These are phyloP conservation scores for Protomyces lactucae-debilis DNA, from an alignment of 1,139 yeast species.

Conservation along the genomic window DNA sequence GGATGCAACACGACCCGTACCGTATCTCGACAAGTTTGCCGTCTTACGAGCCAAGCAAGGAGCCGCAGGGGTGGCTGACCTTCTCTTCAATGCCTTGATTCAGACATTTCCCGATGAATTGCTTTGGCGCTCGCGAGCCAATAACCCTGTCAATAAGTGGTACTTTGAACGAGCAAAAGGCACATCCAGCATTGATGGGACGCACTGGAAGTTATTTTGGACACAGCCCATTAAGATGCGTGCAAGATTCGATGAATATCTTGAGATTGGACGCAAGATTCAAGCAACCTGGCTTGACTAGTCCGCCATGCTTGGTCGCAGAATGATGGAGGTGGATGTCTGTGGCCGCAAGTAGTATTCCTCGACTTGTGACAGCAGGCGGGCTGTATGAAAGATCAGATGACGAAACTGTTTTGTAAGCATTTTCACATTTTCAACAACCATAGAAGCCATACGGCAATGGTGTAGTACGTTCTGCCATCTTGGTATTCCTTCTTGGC, in stretches of 20 bases:
- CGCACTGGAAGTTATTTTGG: constrained; percentile 60
- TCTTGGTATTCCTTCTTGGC: not conserved
- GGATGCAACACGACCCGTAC: constrained; percentile 42
- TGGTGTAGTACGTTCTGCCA: not conserved
- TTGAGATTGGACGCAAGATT: constrained; percentile 44
- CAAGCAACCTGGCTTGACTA: constrained; percentile 29
- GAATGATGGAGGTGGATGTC: not conserved
- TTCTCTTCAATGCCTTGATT: constrained; percentile 73
- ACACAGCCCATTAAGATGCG: constrained; percentile 55
- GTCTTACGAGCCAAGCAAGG: constrained; percentile 81
- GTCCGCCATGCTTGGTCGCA: not conserved
- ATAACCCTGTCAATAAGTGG: constrained; percentile 94
- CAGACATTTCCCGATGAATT: constrained; percentile 67
- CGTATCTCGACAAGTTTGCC: constrained; percentile 90
- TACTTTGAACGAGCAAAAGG: constrained; percentile 88
- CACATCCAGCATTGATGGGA: constrained; percentile 42
- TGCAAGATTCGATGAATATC: constrained; percentile 41
- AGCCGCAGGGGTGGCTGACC: constrained; percentile 86
- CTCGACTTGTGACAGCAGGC: not conserved
- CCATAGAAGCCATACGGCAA: not conserved
- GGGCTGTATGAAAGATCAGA: not conserved
- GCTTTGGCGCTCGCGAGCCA: constrained; percentile 81
- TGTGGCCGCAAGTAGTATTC: not conserved
- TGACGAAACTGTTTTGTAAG: not conserved
- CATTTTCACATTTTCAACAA: not conserved